Evolutionary conservation across 176 grass and related monocot genomes (phyloP), one percentile per base, ranked within the genome.

Genomic region (Musa acuminata): DNA sequence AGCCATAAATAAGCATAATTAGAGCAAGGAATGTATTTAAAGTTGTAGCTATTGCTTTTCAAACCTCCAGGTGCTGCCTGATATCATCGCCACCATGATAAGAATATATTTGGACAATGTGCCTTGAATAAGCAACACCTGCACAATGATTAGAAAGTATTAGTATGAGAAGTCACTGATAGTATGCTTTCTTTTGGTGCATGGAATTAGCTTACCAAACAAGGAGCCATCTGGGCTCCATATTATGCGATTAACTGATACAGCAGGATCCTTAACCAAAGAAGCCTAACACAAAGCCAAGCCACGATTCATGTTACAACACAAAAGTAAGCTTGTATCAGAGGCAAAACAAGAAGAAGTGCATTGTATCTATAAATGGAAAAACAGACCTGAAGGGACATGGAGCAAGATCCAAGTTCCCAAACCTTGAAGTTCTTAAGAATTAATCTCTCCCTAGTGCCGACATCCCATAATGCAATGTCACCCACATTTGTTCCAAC

Each of bases 401-500:
- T 86, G 11, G 96, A 79, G 72, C 88, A 99, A 82, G 93, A 83
- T 53, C 78, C 74, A 78, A 99, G 83, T 22, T 99, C 96, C 96
- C 96, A 99, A 68, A 99, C 96, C 80, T 99, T 99, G 77, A 99
- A 99, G 71, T 87, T 94, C 79, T 83, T 94, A 76, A 83, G 69
- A 79, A 81, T 66, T 55, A 95, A 84, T 82, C 81, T 89, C 20
- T 99, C 96, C 75, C 90, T 94, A 29, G 83, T 89, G 77, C 91
- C 96, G 73, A 99, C 96, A 87, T 99, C 96, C 96, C 96, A 99
- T 64, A 99, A 82, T 82, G 84, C 96, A 79, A 99, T 89, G 59
- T 99, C 96, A 77, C 96, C 96, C 80, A 99, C 84, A 85, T 91
- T 95, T 55, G 96, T 99, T 78, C 96, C 96, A 87, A 99, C 96